Evolutionary conservation across 257 asterid genomes (phyloP).

Genomic region (Osmanthus fragrans): DNA sequence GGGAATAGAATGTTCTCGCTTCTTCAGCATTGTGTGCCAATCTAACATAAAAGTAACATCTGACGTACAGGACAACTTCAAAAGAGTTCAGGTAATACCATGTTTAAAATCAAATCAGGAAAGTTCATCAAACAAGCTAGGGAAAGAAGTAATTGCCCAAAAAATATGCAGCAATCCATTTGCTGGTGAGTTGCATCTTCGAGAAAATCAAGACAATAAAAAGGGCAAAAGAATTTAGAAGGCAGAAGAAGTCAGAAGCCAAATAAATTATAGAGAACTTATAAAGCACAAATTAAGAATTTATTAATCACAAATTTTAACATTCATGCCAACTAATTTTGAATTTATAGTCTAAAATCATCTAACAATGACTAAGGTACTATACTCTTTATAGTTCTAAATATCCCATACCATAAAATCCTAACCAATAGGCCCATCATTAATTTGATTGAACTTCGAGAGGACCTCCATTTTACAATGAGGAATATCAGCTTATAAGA

Average conservation of each 20-base stretch:
- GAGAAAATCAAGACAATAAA: background rate
- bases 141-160: background rate
- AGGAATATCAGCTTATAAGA: background rate
- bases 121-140: background rate
- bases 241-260: background rate
- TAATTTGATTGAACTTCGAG: background rate
- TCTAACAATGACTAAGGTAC: background rate
- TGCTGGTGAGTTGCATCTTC: background rate
- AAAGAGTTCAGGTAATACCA: background rate
- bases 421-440: background rate
- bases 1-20: background rate
- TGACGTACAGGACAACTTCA: background rate
- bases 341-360: background rate
- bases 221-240: background rate
- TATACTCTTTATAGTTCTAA: background rate
- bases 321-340: background rate
- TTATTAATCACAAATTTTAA: background rate
- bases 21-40: background rate
- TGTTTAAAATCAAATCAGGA: background rate
- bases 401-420: background rate
- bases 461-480: background rate
- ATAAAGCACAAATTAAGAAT: background rate
- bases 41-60: background rate
- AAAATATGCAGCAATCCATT: slow-evolving; percentile 3
- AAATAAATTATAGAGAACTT: background rate